phyloP scores from a whole-genome alignment of 208 protist species.

The Angomonas deanei region DNA sequence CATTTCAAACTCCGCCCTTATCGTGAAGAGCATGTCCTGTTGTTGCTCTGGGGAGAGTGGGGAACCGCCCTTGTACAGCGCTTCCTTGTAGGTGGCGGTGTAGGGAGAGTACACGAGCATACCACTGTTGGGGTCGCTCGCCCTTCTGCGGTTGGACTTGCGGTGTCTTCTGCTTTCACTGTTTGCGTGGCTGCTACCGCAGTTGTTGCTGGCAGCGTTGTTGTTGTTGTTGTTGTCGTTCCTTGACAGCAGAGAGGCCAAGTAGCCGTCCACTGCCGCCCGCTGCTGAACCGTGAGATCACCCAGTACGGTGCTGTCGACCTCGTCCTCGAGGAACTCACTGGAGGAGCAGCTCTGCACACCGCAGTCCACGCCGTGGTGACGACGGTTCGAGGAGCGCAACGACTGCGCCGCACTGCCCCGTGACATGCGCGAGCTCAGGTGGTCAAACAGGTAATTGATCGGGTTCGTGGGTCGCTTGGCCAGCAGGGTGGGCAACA shows the following conservation, averaged over 20 bases:
- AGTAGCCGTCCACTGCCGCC: background rate
- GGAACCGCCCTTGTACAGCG: too few relatives aligned
- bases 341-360: constrained; percentile 40
- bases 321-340: constrained; percentile 26
- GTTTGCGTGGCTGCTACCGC: background rate
- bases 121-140: background rate
- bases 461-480: constrained; percentile 59
- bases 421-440: constrained; percentile 23
- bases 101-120: background rate
- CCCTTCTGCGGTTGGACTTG: background rate
- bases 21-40: background rate
- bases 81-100: background rate
- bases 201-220: background rate
- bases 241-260: constrained; percentile 12
- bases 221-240: constrained; percentile 1
- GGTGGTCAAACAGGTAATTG: constrained; percentile 61
- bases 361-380: constrained; percentile 18
- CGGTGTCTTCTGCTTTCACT: background rate
- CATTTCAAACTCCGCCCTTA: constrained; percentile 22
- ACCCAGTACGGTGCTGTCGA: constrained; percentile 8
- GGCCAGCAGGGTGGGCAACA: constrained; percentile 48
- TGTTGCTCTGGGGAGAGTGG: background rate
- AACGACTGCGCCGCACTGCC: constrained; percentile 27
- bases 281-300: constrained; percentile 4
- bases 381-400: constrained; percentile 26